Percentiles rank a stretch among this genome's conserved stretches.
These are phyloP conservation scores for Zymoseptoria passerinii DNA, from an alignment of 2,329 filamentous ascomycete genomes.

Conservation along the genomic window DNA sequence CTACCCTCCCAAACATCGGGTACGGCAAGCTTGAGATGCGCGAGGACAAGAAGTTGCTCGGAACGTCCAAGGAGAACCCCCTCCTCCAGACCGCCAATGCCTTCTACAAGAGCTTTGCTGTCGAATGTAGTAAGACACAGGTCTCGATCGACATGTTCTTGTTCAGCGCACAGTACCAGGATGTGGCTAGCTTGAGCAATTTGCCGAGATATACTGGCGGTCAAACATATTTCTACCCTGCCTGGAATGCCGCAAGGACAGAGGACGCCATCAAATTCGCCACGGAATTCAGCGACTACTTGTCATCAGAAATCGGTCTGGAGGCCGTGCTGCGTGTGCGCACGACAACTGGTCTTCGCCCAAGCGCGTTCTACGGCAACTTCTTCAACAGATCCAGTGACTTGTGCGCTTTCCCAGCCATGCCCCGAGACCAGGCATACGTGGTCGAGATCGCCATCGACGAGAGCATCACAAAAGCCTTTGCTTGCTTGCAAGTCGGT, in stretches of 20 bases:
- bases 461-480: slow-evolving; percentile 82
- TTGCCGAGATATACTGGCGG: slow-evolving; percentile 92
- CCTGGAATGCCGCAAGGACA: slow-evolving; percentile 86
- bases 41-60: slow-evolving; percentile 91
- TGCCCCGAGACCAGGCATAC: slow-evolving; percentile 93
- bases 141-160: slow-evolving; percentile 98
- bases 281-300: slow-evolving; percentile 88
- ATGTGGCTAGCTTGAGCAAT: slow-evolving; percentile 93
- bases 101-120: slow-evolving; percentile 98
- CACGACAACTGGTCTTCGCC: slow-evolving; percentile 86
- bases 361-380: slow-evolving; percentile 98
- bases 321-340: slow-evolving; percentile 93
- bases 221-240: slow-evolving; percentile 97
- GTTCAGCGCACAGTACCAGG: slow-evolving; percentile 92
- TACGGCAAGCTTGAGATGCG: slow-evolving; percentile 85
- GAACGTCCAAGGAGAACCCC: slow-evolving; percentile 82
- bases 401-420: slow-evolving; percentile 94
- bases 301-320: slow-evolving; percentile 92
- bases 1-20: slow-evolving; percentile 82
- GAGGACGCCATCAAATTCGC: slow-evolving; percentile 98
- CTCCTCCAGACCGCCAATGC: slow-evolving; percentile 87
- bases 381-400: slow-evolving; percentile 99
- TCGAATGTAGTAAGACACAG: slow-evolving; percentile 97
- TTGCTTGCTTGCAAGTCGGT: slow-evolving; percentile 87
- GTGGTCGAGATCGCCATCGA: slow-evolving; percentile 98